Evolutionary conservation across 1,139 yeast genomes (phyloP).

Genomic region (Arxiozyma bovina): DNA sequence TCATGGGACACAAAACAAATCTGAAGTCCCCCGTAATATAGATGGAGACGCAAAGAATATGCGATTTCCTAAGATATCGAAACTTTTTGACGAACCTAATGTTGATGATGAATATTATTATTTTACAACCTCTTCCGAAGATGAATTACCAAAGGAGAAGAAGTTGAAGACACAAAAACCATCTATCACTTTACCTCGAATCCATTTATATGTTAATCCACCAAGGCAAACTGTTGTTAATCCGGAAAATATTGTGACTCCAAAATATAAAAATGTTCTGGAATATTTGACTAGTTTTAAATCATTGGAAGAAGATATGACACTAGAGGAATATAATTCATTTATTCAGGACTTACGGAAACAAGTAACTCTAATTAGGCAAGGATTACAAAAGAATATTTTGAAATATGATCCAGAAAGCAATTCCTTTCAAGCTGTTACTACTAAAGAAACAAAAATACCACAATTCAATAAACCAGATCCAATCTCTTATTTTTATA

Average conservation of each 20-base stretch:
- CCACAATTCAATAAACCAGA: conserved; percentile 30
- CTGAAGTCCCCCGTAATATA: background rate
- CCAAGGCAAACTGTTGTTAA: conserved; percentile 64
- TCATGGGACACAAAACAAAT: too few species aligned
- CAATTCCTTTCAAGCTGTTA: conserved; percentile 39
- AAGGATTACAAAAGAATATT: conserved; percentile 47
- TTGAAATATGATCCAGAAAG: conserved; percentile 37
- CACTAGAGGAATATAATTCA: conserved; percentile 38
- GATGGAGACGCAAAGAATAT: background rate
- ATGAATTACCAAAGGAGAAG: conserved; percentile 23
- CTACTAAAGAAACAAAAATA: conserved; percentile 38
- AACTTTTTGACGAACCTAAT: background rate
- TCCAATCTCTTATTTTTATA: conserved; percentile 26
- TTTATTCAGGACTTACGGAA: conserved; percentile 41
- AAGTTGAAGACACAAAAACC: conserved; percentile 13
- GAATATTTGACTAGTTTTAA: conserved; percentile 44
- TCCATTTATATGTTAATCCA: conserved; percentile 41
- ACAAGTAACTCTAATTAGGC: conserved; percentile 40
- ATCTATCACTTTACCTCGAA: conserved; percentile 21
- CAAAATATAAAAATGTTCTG: conserved; percentile 35
- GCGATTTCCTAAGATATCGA: background rate
- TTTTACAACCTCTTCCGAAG: conserved; percentile 29
- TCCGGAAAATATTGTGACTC: conserved; percentile 55
- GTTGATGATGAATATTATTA: conserved; percentile 20
- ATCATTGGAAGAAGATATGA: conserved; percentile 50